Conservation (phyloP, 2,329 filamentous ascomycete species). For the Blumeria hordei region DNA sequence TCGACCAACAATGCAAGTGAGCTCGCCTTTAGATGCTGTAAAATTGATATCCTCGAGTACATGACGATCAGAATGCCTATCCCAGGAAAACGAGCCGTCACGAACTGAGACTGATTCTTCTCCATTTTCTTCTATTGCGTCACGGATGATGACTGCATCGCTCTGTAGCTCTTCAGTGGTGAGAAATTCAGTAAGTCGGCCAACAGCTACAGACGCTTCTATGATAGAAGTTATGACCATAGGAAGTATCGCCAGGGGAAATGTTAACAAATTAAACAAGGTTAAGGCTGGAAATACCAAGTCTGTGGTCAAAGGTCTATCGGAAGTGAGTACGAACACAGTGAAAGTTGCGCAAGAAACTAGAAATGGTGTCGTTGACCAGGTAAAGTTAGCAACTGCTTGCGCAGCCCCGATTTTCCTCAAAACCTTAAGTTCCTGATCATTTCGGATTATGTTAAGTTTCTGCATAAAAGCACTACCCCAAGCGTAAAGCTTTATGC, state of each 20-base stretch:
- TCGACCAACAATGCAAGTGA: slow-evolving; percentile 77
- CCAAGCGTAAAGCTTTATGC: slow-evolving; percentile 97
- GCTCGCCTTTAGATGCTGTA: slow-evolving; percentile 71
- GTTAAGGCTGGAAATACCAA: slow-evolving; percentile 88
- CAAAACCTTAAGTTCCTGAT: slow-evolving; percentile 81
- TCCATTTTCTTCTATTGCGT: slow-evolving; percentile 47
- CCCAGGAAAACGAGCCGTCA: slow-evolving; percentile 84
- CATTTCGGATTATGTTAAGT: slow-evolving; percentile 86
- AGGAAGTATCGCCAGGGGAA: slow-evolving; percentile 77
- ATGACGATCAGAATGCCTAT: slow-evolving; percentile 49
- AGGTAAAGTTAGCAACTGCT: slow-evolving; percentile 89
- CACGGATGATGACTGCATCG: slow-evolving; percentile 51
- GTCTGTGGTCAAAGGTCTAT: slow-evolving; percentile 66
- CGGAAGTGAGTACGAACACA: slow-evolving; percentile 69
- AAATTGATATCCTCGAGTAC: slow-evolving; percentile 69
- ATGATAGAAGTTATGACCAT: slow-evolving; percentile 97
- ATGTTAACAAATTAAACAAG: slow-evolving; percentile 87
- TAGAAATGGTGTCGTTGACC: slow-evolving; percentile 91
- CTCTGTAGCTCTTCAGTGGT: slow-evolving; percentile 71
- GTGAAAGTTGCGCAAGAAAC: slow-evolving; percentile 94
- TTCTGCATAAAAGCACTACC: slow-evolving; percentile 93
- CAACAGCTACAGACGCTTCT: slow-evolving; percentile 80
- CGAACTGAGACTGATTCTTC: slow-evolving; percentile 70
- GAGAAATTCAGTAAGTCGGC: slow-evolving; percentile 64
- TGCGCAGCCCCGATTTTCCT: slow-evolving; percentile 90